phyloP scores from a whole-genome alignment of 768 basidiomycete genomes.

The Boletus subparvulus region DNA sequence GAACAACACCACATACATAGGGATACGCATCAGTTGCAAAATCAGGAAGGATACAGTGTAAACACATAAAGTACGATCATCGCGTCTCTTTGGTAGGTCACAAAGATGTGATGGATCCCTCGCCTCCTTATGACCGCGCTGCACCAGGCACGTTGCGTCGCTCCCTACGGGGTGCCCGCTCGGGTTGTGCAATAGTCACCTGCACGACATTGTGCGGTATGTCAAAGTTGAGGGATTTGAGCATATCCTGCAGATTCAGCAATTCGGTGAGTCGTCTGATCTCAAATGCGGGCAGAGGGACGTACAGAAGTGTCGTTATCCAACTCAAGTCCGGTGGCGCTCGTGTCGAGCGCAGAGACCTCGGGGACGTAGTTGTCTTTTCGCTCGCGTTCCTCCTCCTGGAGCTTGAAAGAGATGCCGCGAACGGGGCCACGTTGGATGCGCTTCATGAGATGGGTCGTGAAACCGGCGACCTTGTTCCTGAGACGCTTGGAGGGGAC shows the following conservation, averaged over 20 bases:
- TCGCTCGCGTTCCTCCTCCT: slow-evolving; percentile 98
- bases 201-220: slow-evolving; percentile 71
- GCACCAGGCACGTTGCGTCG: slow-evolving; percentile 82
- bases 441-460: slow-evolving; percentile 99
- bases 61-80: slow-evolving; percentile 27
- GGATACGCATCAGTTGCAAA: neutral
- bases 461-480: slow-evolving; percentile 99
- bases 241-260: slow-evolving; percentile 61
- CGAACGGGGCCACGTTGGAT: slow-evolving; percentile 98
- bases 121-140: slow-evolving; percentile 42
- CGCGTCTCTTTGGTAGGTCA: neutral
- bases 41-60: neutral
- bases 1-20: too few relatives aligned
- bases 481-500: slow-evolving; percentile 98
- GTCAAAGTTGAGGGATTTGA: slow-evolving; percentile 92
- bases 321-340: slow-evolving; percentile 73
- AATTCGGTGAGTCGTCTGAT: neutral
- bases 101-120: neutral
- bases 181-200: slow-evolving; percentile 63
- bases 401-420: slow-evolving; percentile 99
- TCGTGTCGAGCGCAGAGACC: slow-evolving; percentile 89
- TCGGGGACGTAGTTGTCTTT: slow-evolving; percentile 99
- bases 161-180: slow-evolving; percentile 72
- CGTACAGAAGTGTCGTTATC: slow-evolving; percentile 92
- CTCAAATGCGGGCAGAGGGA: neutral